Base-by-base conservation (phyloP, 768 basidiomycete species). In the Amanita inopinata region DNA sequence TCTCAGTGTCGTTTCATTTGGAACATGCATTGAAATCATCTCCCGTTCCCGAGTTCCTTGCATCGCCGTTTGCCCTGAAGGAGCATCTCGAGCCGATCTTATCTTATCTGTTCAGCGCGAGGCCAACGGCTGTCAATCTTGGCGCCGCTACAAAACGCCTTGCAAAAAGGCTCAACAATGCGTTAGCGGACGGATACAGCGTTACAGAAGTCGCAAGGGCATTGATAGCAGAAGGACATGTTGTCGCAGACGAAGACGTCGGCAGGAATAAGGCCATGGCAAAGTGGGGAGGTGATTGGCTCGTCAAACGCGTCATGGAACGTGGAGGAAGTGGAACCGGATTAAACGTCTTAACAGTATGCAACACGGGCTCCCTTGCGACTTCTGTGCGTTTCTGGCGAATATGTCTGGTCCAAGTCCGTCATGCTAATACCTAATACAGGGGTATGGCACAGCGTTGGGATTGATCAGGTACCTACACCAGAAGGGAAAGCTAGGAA, bases 71-170 rank as follows among this genome's bases (percentile, higher is more conserved):
- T 2, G 58, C 66, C 2, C 65, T 96, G 22, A 62, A 68, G 38
- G 58, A 59, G 0, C 66, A 86, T 58, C 58, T 93, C 48, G 55
- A 66, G 30, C 67, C 71, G 0, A 68, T 77, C 32, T 70, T 92
- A 34, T 73, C 78, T 30, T 83, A 76, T 59, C 73, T 98, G 9
- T 80, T 74, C 58, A 87, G 81, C 1, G 84, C 93, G 2, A 76
- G 93, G n/a, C 93, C 94, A 11, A 98, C 93, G 0, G 93, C 93
- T 4, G 93, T 98, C 52, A 98, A 98, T 63, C 82, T 98, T 15
- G 80, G 87, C 8, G 83, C 82, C 33, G 91, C 90, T 5, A 87
- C 80, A 34, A 73, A 80, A 14, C 74, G 91, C 14, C 72, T 98
- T 27, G 59, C 70, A 5, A 63, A 63, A 11, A 63, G 63, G 2